Evolutionary conservation across 2,329 filamentous ascomycete genomes (phyloP).

Genomic region (Tolypocladium album): DNA sequence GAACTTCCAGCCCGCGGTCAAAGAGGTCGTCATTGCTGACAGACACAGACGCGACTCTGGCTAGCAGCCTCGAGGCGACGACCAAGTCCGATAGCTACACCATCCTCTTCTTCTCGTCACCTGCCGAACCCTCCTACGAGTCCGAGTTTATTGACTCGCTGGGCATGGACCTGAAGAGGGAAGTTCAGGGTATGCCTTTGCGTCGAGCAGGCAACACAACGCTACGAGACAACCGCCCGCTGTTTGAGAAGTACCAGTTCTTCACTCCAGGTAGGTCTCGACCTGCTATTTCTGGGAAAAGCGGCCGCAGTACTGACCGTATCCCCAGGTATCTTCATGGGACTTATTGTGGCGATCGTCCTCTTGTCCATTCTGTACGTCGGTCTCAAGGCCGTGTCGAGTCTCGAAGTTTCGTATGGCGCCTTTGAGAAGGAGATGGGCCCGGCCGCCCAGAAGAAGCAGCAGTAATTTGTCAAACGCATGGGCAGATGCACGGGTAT

Average conservation of each 20-base stretch:
- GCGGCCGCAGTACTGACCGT: conserved; percentile 3
- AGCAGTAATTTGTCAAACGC: conserved; percentile 15
- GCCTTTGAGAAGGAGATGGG: conserved; percentile 96
- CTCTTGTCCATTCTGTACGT: conserved; percentile 70
- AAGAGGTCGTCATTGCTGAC: conserved; percentile 2
- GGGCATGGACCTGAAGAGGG: conserved; percentile 66
- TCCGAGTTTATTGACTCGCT: conserved; percentile 50
- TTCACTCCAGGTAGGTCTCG: conserved; percentile 62
- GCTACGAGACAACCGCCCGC: conserved; percentile 32
- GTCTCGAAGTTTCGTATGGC: conserved; percentile 81
- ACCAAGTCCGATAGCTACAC: conserved; percentile 47
- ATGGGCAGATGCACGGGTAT: background rate
- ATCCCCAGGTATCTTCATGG: conserved; percentile 74
- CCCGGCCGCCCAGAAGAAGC: conserved; percentile 77
- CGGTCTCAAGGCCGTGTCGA: conserved; percentile 64
- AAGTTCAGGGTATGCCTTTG: conserved; percentile 17
- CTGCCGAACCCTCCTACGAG: conserved; percentile 49
- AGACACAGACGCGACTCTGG: conserved; percentile 38
- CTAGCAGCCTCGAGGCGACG: conserved; percentile 32
- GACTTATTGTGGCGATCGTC: conserved; percentile 57
- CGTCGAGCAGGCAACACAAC: conserved; percentile 28
- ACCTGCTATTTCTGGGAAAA: background rate
- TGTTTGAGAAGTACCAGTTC: conserved; percentile 93
- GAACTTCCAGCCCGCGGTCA: background rate
- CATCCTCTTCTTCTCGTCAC: conserved; percentile 63